phyloP scores from a whole-genome alignment of 768 basidiomycete genomes.

The Macrocybe gigantea region DNA sequence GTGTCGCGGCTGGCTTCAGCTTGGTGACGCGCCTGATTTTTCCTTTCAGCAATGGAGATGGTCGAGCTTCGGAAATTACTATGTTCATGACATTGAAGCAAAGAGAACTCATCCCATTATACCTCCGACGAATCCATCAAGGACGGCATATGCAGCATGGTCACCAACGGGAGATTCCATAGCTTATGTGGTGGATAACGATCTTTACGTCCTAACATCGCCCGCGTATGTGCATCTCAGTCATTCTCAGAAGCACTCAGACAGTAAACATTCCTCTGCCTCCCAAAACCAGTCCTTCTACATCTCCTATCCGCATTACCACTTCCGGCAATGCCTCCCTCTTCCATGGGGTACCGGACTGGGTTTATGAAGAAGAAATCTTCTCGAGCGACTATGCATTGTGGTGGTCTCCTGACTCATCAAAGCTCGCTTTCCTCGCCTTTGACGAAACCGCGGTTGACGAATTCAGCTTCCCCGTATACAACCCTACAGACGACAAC shows the following conservation, averaged over 20 bases:
- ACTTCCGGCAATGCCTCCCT: slow-evolving; percentile 73
- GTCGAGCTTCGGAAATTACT: slow-evolving; percentile 89
- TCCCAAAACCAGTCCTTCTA: slow-evolving; percentile 19
- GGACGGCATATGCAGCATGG: slow-evolving; percentile 80
- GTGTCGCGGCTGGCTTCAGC: background rate
- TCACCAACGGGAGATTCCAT: slow-evolving; percentile 80
- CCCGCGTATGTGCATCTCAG: slow-evolving; percentile 42
- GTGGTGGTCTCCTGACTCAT: slow-evolving; percentile 87
- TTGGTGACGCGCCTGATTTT: too few species aligned
- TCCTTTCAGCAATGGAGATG: slow-evolving; percentile 82
- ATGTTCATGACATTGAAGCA: slow-evolving; percentile 74
- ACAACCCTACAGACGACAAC: slow-evolving; percentile 76
- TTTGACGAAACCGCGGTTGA: slow-evolving; percentile 88
- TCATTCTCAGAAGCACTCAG: background rate
- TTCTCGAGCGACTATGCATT: slow-evolving; percentile 66
- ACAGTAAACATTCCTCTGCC: too few species aligned
- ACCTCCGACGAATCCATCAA: slow-evolving; percentile 62
- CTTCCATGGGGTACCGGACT: slow-evolving; percentile 94
- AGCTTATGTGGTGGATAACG: slow-evolving; percentile 82
- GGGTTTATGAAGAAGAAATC: slow-evolving; percentile 97
- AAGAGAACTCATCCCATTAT: slow-evolving; percentile 67
- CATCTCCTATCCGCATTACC: slow-evolving; percentile 69
- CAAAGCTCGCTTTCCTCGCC: slow-evolving; percentile 74
- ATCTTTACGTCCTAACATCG: slow-evolving; percentile 78
- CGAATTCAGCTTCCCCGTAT: slow-evolving; percentile 84